A percentile compares a stretch with the other conserved stretches of the same genome.
These are phyloP conservation scores for Pulveroboletus ravenelii DNA, from an alignment of 768 basidiomycete species.

Conservation along the genomic window DNA sequence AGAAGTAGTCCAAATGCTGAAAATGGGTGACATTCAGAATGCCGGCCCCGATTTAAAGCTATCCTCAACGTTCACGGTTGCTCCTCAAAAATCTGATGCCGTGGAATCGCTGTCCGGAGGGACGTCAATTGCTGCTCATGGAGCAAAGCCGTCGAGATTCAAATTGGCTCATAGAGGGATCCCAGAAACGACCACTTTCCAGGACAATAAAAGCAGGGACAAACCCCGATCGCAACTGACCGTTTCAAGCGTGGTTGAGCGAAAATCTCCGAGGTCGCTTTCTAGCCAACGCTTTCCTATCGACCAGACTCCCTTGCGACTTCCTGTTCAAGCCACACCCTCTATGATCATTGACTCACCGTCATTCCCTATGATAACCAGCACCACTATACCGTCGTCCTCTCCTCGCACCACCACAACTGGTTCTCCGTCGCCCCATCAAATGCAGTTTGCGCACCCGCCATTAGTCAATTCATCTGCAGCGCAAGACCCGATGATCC, in stretches of 20 bases:
- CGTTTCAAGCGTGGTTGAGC: slow-evolving; percentile 23
- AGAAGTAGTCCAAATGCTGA: slow-evolving; percentile 49
- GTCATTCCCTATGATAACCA: slow-evolving; percentile 11
- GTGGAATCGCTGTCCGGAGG: background rate
- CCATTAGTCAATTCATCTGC: slow-evolving; percentile 16
- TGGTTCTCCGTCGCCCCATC: slow-evolving; percentile 17
- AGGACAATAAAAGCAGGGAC: slow-evolving; percentile 23
- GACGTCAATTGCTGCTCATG: slow-evolving; percentile 6
- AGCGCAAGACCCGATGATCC: slow-evolving; percentile 10
- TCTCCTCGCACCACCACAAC: slow-evolving; percentile 7
- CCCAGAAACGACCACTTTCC: slow-evolving; percentile 11
- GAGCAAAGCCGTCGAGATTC: slow-evolving; percentile 47
- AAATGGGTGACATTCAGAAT: slow-evolving; percentile 50
- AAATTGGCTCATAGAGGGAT: slow-evolving; percentile 21
- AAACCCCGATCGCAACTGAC: slow-evolving; percentile 35
- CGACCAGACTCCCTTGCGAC: slow-evolving; percentile 13
- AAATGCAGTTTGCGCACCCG: slow-evolving; percentile 17
- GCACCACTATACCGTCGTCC: background rate
- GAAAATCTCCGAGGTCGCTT: slow-evolving; percentile 12
- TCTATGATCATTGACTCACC: slow-evolving; percentile 17
- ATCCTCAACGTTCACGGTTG: background rate
- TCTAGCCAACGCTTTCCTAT: slow-evolving; percentile 13
- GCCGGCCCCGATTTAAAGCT: slow-evolving; percentile 41
- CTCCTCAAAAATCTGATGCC: background rate
- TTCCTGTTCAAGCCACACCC: slow-evolving; percentile 1